Evolutionary conservation across 169 alveolate species (phyloP).

Genomic region (Condylostoma magnum): DNA sequence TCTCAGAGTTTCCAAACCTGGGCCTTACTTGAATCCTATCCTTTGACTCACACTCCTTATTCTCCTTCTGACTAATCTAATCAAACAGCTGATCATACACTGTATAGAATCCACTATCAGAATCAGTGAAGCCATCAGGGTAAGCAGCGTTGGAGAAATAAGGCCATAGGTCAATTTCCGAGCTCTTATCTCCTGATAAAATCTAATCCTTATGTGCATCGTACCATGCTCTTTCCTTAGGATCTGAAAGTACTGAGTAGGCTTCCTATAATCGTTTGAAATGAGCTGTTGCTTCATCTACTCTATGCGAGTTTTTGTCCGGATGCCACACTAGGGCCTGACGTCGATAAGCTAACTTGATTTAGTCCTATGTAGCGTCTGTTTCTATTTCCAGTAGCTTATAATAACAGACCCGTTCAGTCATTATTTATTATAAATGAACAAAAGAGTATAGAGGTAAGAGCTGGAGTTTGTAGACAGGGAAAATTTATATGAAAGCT

Average conservation of each 20-base stretch:
- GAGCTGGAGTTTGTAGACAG: too few species aligned
- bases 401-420: slow-evolving; percentile 44
- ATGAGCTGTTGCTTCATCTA: slow-evolving; percentile 55
- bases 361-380: slow-evolving; percentile 58
- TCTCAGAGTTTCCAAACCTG: slow-evolving; percentile 66
- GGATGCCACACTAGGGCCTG: slow-evolving; percentile 73
- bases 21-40: slow-evolving; percentile 45
- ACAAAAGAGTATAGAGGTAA: too few species aligned
- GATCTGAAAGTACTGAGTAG: slow-evolving; percentile 55
- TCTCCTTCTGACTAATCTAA: slow-evolving; percentile 63
- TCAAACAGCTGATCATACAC: slow-evolving; percentile 74
- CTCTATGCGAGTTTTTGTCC: slow-evolving; percentile 73
- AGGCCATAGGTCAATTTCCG: slow-evolving; percentile 65
- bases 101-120: slow-evolving; percentile 58
- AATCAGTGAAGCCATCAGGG: slow-evolving; percentile 64
- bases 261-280: slow-evolving; percentile 60
- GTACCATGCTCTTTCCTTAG: slow-evolving; percentile 73
- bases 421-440: too few species aligned
- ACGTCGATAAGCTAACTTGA: slow-evolving; percentile 59
- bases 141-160: slow-evolving; percentile 61
- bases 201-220: slow-evolving; percentile 78
- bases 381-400: slow-evolving; percentile 56
- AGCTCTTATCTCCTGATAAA: slow-evolving; percentile 54
- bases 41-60: slow-evolving; percentile 34
- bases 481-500: too few species aligned